Evolutionary conservation across 805 yeast species (phyloP).

Genomic region (Komagataella pseudopastoris): DNA sequence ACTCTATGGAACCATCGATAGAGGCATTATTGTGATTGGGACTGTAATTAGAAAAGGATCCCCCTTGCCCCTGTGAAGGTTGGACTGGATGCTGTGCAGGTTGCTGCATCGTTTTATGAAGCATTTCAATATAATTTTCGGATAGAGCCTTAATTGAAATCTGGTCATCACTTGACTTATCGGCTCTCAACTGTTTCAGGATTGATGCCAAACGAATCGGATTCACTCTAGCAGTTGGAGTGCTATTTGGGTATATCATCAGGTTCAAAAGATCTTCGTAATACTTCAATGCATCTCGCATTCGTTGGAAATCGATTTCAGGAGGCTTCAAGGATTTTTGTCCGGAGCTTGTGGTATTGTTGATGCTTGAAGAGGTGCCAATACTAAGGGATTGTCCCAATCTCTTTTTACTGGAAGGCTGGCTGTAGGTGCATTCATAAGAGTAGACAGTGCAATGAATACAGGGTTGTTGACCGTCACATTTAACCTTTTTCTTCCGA

Average conservation of each 20-base stretch:
- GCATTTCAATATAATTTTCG: conserved; percentile 1
- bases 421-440: conserved; percentile 74
- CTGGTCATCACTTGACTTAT: not conserved
- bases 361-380: not conserved
- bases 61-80: conserved; percentile 6
- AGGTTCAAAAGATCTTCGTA: not conserved
- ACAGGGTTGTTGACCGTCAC: conserved; percentile 73
- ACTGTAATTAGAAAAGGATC: conserved; percentile 6
- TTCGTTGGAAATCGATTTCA: not conserved
- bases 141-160: conserved; percentile 1
- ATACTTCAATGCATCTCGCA: not conserved
- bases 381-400: conserved; percentile 4
- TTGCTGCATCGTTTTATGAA: conserved; percentile 2
- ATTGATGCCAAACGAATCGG: conserved; percentile 20
- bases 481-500: conserved; percentile 61
- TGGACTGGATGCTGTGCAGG: conserved; percentile 6
- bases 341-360: not conserved
- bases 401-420: conserved; percentile 49
- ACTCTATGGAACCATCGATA: conserved; percentile 24
- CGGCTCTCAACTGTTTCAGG: conserved; percentile 6
- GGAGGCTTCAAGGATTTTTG: not conserved
- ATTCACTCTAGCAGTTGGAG: conserved; percentile 11
- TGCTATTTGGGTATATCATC: not conserved
- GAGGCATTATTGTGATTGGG: conserved; percentile 10
- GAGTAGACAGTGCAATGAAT: conserved; percentile 78